phyloP scores from a whole-genome alignment of 2,329 filamentous ascomycete species.

The Zymoseptoria ardabiliae region DNA sequence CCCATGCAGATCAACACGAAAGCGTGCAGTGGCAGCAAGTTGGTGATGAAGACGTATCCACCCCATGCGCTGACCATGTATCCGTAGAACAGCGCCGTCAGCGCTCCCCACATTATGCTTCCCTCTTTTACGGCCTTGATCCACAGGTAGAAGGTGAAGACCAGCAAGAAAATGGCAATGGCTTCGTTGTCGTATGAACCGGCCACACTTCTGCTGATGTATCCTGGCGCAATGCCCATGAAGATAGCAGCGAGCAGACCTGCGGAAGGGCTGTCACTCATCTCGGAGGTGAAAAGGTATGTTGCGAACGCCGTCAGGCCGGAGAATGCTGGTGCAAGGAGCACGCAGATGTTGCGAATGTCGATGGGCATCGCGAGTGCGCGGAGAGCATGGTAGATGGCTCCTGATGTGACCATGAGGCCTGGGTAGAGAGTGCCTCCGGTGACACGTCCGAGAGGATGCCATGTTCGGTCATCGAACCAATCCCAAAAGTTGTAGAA shows the following conservation, averaged over 20 bases:
- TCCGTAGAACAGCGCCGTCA: slow-evolving; percentile 93
- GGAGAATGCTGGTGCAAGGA: slow-evolving; percentile 90
- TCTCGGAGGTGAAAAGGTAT: slow-evolving; percentile 93
- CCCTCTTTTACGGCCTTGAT: slow-evolving; percentile 97
- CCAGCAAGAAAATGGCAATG: slow-evolving; percentile 96
- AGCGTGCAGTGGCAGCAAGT: slow-evolving; percentile 85
- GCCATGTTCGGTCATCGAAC: slow-evolving; percentile 99
- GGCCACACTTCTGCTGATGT: slow-evolving; percentile 95
- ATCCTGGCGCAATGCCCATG: slow-evolving; percentile 96
- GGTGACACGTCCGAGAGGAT: slow-evolving; percentile 94
- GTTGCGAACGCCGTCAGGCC: slow-evolving; percentile 87
- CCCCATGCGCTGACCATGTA: slow-evolving; percentile 99
- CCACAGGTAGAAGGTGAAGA: slow-evolving; percentile 98
- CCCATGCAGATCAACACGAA: slow-evolving; percentile 97
- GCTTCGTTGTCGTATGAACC: slow-evolving; percentile 99
- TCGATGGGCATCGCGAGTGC: slow-evolving; percentile 87
- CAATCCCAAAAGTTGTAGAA: slow-evolving; percentile 99
- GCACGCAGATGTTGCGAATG: slow-evolving; percentile 96
- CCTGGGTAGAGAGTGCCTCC: slow-evolving; percentile 98
- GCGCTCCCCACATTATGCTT: slow-evolving; percentile 90
- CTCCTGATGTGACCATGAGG: slow-evolving; percentile 97
- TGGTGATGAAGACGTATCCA: slow-evolving; percentile 99
- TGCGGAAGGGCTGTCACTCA: slow-evolving; percentile 90
- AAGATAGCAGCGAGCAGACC: slow-evolving; percentile 90
- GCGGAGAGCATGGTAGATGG: slow-evolving; percentile 89